These are phyloP conservation scores for Vitis cinerea DNA, from an alignment of 164 flowering plant genomes.

Conservation along the genomic window DNA sequence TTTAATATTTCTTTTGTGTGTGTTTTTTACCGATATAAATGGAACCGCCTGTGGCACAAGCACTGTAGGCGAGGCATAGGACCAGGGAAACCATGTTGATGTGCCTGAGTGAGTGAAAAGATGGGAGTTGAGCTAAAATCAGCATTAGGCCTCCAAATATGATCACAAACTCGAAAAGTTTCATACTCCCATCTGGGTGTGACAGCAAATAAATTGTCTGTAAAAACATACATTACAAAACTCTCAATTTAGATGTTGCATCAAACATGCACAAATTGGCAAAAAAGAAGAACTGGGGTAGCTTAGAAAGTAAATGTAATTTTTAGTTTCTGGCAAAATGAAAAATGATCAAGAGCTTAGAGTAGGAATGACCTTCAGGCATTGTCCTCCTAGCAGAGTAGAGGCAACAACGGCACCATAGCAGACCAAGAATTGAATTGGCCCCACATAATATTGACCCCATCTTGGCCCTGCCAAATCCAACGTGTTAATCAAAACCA, in stretches of 20 bases:
- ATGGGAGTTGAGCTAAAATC: conserved; percentile 86
- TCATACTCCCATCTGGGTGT: conserved; percentile 58
- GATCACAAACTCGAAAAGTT: conserved; percentile 69
- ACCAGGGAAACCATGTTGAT: conserved; percentile 75
- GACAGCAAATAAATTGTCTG: conserved; percentile 75
- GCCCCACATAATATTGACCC: conserved; percentile 70
- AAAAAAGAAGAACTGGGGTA: too few species aligned
- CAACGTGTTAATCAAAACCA: not conserved
- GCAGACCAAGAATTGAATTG: conserved; percentile 69
- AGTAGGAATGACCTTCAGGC: conserved; percentile 54
- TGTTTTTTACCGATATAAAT: conserved; percentile 57
- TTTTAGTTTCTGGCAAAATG: too few species aligned
- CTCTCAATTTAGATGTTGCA: not conserved
- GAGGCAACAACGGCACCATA: conserved; percentile 75
- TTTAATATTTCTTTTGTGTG: not conserved
- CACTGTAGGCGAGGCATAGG: conserved; percentile 73
- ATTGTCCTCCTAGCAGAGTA: conserved; percentile 70
- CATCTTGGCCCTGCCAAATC: conserved; percentile 58
- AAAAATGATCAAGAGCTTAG: not conserved
- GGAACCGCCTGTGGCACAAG: conserved; percentile 74
- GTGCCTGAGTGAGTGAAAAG: conserved; percentile 90
- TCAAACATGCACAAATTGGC: too few species aligned
- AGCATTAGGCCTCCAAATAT: conserved; percentile 76
- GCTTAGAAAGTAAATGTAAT: too few species aligned
- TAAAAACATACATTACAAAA: conserved; percentile 7